Conservation (phyloP, 2,329 filamentous ascomycete genomes). For the Colletotrichum karsti region DNA sequence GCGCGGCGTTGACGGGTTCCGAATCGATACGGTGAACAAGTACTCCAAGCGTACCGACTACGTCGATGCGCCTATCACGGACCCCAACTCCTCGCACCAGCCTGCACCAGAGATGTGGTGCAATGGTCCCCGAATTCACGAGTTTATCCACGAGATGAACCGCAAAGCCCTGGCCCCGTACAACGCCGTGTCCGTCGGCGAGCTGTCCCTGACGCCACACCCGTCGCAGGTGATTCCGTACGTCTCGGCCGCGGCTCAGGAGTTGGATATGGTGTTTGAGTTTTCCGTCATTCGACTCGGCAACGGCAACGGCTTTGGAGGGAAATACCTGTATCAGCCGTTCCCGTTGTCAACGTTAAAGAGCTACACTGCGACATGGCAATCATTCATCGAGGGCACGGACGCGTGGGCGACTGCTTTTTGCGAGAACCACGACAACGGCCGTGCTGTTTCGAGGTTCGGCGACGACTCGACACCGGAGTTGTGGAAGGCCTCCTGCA, state of each 20-base stretch:
- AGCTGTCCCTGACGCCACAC: slow-evolving; percentile 65
- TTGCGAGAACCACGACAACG: slow-evolving; percentile 72
- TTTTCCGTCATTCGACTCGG: slow-evolving; percentile 66
- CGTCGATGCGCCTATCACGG: slow-evolving; percentile 58
- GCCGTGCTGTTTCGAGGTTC: slow-evolving; percentile 64
- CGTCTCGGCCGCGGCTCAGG: slow-evolving; percentile 58
- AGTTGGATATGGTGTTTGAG: slow-evolving; percentile 70
- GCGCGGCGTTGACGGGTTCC: slow-evolving; percentile 70
- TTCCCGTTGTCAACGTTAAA: slow-evolving; percentile 56
- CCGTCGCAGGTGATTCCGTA: slow-evolving; percentile 62
- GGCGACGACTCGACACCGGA: slow-evolving; percentile 53
- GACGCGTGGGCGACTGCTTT: slow-evolving; percentile 69
- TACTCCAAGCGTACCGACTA: slow-evolving; percentile 69
- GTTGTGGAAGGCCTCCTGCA: slow-evolving; percentile 54
- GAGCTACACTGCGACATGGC: slow-evolving; percentile 53
- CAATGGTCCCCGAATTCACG: slow-evolving; percentile 70
- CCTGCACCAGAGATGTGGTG: slow-evolving; percentile 61
- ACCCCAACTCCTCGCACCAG: slow-evolving; percentile 46
- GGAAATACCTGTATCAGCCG: slow-evolving; percentile 59
- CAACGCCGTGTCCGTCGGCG: slow-evolving; percentile 69
- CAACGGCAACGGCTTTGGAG: slow-evolving; percentile 52
- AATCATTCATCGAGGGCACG: slow-evolving; percentile 56
- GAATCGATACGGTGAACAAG: slow-evolving; percentile 75
- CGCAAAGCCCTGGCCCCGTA: slow-evolving; percentile 60
- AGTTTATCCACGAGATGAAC: slow-evolving; percentile 69